phyloP scores from a whole-genome alignment of 306 rosid species.

The Comarum palustre region DNA sequence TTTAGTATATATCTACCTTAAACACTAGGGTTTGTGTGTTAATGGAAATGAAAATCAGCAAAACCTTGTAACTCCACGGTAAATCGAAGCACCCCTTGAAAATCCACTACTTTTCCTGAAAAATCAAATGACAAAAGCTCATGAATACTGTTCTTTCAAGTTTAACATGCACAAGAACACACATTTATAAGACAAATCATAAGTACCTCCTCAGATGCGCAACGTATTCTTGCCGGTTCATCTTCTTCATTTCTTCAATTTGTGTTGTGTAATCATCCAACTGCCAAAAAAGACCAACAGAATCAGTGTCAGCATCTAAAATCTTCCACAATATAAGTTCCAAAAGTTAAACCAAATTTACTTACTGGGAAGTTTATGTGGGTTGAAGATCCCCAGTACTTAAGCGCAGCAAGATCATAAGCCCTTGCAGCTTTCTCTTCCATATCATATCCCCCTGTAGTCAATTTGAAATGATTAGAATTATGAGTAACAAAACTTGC shows the following conservation, averaged over 20 bases:
- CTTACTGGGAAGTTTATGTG: constrained; percentile 86
- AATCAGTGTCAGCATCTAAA: constrained; percentile 2
- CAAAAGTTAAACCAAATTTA: neutral
- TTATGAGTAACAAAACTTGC: neutral
- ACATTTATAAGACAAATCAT: neutral
- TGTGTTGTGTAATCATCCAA: constrained; percentile 62
- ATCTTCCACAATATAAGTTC: neutral
- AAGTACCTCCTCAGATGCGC: constrained; percentile 87
- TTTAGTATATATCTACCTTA: neutral
- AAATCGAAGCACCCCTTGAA: constrained; percentile 95
- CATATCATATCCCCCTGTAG: constrained; percentile 94
- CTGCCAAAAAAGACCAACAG: constrained; percentile 35
- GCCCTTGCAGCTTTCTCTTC: constrained; percentile 99
- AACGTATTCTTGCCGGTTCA: constrained; percentile 92
- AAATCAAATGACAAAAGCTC: neutral
- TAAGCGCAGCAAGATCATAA: constrained; percentile 94
- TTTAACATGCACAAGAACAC: neutral
- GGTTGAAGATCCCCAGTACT: constrained; percentile 94
- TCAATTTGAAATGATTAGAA: constrained; percentile 11
- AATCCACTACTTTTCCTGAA: constrained; percentile 97
- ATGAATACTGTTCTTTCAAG: constrained; percentile 3
- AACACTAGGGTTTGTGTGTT: neutral
- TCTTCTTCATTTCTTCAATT: constrained; percentile 90
- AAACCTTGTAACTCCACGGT: constrained; percentile 96
- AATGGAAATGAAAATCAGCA: neutral